Evolutionary conservation across 2,329 filamentous ascomycete species (phyloP).

Genomic region (Sarocladium oryzae): DNA sequence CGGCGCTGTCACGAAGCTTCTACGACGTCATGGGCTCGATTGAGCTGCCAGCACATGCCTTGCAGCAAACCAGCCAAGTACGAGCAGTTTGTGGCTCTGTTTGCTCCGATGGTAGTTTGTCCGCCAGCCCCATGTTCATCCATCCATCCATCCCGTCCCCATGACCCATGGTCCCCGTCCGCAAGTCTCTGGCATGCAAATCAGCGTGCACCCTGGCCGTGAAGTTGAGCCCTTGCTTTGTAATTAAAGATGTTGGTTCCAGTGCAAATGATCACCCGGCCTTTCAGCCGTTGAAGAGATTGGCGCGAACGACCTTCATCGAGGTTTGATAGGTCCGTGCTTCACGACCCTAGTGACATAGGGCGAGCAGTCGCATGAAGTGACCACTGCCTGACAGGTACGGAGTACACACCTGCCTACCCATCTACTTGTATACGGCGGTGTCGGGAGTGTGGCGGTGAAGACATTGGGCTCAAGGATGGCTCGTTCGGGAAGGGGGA

Average conservation of each 20-base stretch:
- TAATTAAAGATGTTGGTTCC: background rate
- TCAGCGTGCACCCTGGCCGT: background rate
- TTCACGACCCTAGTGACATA: too few relatives aligned
- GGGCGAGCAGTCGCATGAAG: too few relatives aligned
- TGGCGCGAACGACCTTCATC: background rate
- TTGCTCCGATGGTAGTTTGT: background rate
- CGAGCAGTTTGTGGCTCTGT: background rate
- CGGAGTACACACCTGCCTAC: too few relatives aligned
- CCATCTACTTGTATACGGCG: too few relatives aligned
- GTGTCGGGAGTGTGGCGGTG: slow-evolving; percentile 9
- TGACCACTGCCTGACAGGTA: too few relatives aligned
- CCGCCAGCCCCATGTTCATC: background rate
- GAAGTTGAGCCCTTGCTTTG: slow-evolving; percentile 6
- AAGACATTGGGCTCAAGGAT: background rate
- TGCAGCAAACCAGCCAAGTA: background rate
- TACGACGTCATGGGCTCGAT: slow-evolving; percentile 7
- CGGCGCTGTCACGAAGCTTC: background rate
- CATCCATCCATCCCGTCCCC: background rate
- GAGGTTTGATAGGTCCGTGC: background rate
- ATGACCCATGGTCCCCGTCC: background rate
- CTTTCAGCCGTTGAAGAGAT: background rate
- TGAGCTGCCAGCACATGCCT: slow-evolving; percentile 1
- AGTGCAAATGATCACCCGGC: background rate
- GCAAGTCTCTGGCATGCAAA: slow-evolving; percentile 3
- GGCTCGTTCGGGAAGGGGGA: slow-evolving; percentile 1